Evolutionary conservation across 441 rosid genomes (phyloP), one percentile per base, ranked within the genome.

Genomic region (Erysimum cheiri): DNA sequence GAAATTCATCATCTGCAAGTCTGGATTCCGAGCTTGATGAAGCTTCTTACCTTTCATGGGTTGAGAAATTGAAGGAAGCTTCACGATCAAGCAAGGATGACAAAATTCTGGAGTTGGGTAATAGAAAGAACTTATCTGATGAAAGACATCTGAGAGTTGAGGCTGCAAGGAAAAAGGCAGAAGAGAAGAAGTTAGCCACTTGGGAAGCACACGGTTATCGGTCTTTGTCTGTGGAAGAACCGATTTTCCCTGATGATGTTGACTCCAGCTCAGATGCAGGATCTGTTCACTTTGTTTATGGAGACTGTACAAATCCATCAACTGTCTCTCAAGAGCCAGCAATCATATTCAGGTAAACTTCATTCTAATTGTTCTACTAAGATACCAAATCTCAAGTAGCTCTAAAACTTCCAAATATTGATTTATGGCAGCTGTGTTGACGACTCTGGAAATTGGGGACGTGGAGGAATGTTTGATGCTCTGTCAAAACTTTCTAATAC

Each of bases 401-500:
- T 66, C 13, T 50, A 11, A 41, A 14, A 50, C 26, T 41, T 43
- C 4, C 10, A 56, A 37, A 28, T 47, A 17, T 33, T 64, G 29
- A 28, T 37, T 12, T 63, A 71, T 73, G 76, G 81, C 85, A 91
- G 97, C 70, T 93, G 89, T 71, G 84, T 91, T 50, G 97, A 93
- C 67, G 79, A 85, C 80, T 93, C 97, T 70, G 96, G 97, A 75
- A 84, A 77, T 52, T 93, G 98, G 98, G 96, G 98, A 29, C 89
- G 78, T 64, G 96, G 97, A 67, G 96, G 98, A 75, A 84, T 91
- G 91, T 89, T 93, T 70, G 79, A 85, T 79, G 89, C 93, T 12
- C 73, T 93, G 66, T 81, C 80, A 43, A 85, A 81, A 67, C 80
- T 91, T 63, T 91, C 95, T 46, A 43, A 65, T 56, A 71, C 63